Percentiles rank a stretch among this genome's conserved stretches.
phyloP scores from a whole-genome alignment of 164 flowering plant species.

The Stephania japonica region DNA sequence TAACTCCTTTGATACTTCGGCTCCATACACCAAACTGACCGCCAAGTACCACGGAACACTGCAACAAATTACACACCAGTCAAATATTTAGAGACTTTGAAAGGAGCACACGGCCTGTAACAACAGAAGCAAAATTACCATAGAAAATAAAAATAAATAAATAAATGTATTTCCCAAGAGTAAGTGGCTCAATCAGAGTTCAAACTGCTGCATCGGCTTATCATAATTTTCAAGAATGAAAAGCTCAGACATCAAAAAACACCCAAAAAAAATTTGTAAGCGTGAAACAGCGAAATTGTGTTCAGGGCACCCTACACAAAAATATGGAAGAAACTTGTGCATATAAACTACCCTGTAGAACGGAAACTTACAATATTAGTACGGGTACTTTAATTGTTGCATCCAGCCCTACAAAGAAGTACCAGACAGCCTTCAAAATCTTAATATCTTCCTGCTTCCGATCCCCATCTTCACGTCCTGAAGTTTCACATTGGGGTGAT shows the following conservation, averaged over 20 bases:
- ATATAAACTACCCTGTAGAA: background rate
- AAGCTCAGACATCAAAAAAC: background rate
- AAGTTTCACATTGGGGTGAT: conserved; percentile 20
- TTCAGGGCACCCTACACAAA: background rate
- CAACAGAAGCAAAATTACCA: background rate
- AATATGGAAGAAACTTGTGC: background rate
- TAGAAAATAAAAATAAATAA: no score
- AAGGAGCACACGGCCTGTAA: background rate
- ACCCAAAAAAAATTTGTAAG: background rate
- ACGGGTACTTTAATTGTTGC: conserved; percentile 59
- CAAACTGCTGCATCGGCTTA: background rate
- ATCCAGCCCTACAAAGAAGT: conserved; percentile 51
- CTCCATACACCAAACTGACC: conserved; percentile 53
- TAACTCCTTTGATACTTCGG: conserved; percentile 72
- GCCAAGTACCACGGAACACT: conserved; percentile 65
- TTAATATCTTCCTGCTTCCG: conserved; percentile 25
- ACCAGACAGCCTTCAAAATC: conserved; percentile 38
- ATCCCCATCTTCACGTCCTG: conserved; percentile 22
- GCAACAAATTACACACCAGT: conserved; percentile 25
- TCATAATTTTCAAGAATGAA: background rate
- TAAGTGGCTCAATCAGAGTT: background rate
- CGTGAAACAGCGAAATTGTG: background rate
- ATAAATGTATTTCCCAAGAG: no score
- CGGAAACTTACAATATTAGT: conserved; percentile 60
- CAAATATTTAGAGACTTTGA: background rate